Evolutionary conservation across 1,139 yeast genomes (phyloP).

Genomic region (Dujonia santamariae): DNA sequence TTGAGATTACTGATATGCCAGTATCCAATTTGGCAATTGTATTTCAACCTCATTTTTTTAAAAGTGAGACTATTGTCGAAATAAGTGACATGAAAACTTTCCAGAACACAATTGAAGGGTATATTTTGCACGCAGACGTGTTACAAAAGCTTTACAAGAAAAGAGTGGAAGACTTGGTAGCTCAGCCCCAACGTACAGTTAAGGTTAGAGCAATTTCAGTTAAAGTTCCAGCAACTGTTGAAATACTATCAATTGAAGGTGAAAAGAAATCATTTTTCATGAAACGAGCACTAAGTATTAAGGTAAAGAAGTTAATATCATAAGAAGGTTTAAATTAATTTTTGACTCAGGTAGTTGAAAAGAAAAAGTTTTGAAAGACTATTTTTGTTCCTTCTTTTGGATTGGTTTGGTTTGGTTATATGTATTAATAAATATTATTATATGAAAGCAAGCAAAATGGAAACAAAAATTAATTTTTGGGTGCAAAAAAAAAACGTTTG

Average conservation of each 20-base stretch:
- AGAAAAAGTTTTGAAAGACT: too few species aligned
- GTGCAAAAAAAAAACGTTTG: too few species aligned
- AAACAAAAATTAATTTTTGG: too few species aligned
- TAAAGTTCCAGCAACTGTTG: not conserved
- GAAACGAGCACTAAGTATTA: constrained; percentile 2
- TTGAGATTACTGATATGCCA: constrained; percentile 1
- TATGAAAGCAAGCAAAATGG: too few species aligned
- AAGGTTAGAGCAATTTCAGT: constrained; percentile 1
- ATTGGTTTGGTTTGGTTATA: too few species aligned
- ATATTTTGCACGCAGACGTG: constrained; percentile 1
- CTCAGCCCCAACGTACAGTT: constrained; percentile 1
- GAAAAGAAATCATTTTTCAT: not conserved
- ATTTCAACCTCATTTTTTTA: constrained; percentile 6
- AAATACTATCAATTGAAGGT: constrained; percentile 8
- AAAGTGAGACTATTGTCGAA: not conserved
- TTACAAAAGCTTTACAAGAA: constrained; percentile 1
- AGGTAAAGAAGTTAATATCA: not conserved
- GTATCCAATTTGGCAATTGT: constrained; percentile 3
- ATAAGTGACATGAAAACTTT: not conserved
- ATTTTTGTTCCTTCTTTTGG: too few species aligned
- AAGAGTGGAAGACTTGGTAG: not conserved
- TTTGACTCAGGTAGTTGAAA: too few species aligned
- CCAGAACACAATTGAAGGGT: constrained; percentile 2
- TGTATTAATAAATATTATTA: too few species aligned
- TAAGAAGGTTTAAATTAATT: too few species aligned